Base-by-base conservation (phyloP, 2,329 filamentous ascomycete species). In the Phaeosphaeriaceae sp. region DNA sequence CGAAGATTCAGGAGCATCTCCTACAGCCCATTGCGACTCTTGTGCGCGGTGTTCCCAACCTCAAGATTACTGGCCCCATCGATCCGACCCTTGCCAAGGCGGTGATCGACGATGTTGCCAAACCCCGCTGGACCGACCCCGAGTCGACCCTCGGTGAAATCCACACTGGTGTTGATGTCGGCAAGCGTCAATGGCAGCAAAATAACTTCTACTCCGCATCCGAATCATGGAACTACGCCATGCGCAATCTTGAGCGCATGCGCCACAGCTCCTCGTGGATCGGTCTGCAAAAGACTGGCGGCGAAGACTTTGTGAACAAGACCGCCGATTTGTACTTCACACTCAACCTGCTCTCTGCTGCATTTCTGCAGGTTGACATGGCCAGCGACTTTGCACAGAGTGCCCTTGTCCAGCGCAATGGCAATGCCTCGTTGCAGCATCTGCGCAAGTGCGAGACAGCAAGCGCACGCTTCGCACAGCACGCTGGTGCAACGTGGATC, bases 181-280 rank as follows among this genome's bases (percentile, higher is more conserved):
- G 68, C 48, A 70, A 70, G 55, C 68, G 68, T 15, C 68, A 70
- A 53, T 72, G 69, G 69, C 64, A 70, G 45, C 67, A 66, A 44
- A 62, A 58, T 50, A 64, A 70, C 46, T 62, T 55, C 42, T 65
- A 63, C 48, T 31, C 57, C 5, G 66, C 66, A 2, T 54, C 66
- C 5, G 63, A 61, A 46, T 69, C 67, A 3, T 70, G 68, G 68
- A 56, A 62, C 2, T 67, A 69, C 31, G 57, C 67, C 0, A 64
- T 70, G 62, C 68, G 67, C 27, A 70, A 66, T 0, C 62, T 72
- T 15, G 69, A 70, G 53, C 66, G 67, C 51, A 72, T 70, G 69
- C 69, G 69, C 33, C 62, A 69, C 48, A 66, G 62, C 31, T 69
- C 69, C 0, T 68, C 68, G 1, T 72, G 69, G 69, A 51, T 57